Percentiles rank a stretch among this genome's conserved stretches.
phyloP scores from a whole-genome alignment of 192 early-diverging fungal genomes.

The Entomortierella beljakovae region DNA sequence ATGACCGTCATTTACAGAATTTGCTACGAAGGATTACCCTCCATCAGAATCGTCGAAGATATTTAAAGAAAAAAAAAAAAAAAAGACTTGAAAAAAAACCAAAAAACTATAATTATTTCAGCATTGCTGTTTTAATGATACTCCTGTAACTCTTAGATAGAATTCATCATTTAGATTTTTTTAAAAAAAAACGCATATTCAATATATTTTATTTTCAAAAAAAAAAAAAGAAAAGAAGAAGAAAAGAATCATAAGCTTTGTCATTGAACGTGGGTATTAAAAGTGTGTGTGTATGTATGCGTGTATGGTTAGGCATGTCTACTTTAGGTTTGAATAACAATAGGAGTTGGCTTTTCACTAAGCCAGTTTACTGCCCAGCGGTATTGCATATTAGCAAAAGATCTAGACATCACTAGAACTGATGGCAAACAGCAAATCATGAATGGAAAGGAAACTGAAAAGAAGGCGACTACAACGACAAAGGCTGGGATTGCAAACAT shows the following conservation, averaged over 20 bases:
- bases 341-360: slow-evolving; percentile 37
- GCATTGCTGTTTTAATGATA: not conserved
- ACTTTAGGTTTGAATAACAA: slow-evolving; percentile 10
- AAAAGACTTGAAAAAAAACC: no score
- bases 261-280: not conserved
- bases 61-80: slow-evolving; percentile 47
- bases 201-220: not conserved
- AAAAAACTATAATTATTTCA: not conserved
- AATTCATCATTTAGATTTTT: not conserved
- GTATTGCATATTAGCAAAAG: slow-evolving; percentile 45
- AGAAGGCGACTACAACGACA: slow-evolving; percentile 1
- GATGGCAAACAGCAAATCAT: slow-evolving; percentile 36
- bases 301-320: not conserved
- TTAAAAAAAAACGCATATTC: not conserved
- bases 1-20: slow-evolving; percentile 95
- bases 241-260: no score
- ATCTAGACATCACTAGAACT: slow-evolving; percentile 18
- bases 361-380: slow-evolving; percentile 46
- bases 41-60: slow-evolving; percentile 76
- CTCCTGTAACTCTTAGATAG: slow-evolving; percentile 4
- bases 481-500: slow-evolving; percentile 27
- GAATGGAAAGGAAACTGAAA: slow-evolving; percentile 18
- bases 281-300: not conserved
- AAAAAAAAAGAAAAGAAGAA: not conserved
- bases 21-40: slow-evolving; percentile 81